phyloP scores from a whole-genome alignment of 2,329 filamentous ascomycete genomes.

The Pseudocercospora fuligena region DNA sequence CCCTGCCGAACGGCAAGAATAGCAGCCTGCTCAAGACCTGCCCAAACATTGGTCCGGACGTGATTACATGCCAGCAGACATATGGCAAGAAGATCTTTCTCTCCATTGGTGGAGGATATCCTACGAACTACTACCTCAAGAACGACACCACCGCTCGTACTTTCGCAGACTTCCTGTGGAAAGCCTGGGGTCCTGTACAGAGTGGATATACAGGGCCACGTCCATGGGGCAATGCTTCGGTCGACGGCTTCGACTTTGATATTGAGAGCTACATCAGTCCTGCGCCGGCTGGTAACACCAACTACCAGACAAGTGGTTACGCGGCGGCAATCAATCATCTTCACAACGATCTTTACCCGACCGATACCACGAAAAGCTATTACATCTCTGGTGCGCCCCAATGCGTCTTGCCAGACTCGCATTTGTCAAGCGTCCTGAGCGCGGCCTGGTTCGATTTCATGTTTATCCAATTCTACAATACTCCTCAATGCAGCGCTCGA shows the following conservation, averaged over 20 bases:
- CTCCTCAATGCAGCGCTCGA: constrained; percentile 54
- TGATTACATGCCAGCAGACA: constrained; percentile 49
- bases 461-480: constrained; percentile 55
- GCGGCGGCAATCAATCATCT: constrained; percentile 55
- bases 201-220: constrained; percentile 40
- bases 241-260: constrained; percentile 61
- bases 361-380: constrained; percentile 46
- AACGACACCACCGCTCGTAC: constrained; percentile 46
- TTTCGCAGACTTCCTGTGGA: constrained; percentile 53
- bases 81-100: constrained; percentile 53
- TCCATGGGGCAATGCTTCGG: constrained; percentile 54
- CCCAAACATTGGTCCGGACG: constrained; percentile 45
- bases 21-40: constrained; percentile 21
- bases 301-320: constrained; percentile 43
- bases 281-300: constrained; percentile 31
- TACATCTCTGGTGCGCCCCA: constrained; percentile 57
- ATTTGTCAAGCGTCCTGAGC: constrained; percentile 45
- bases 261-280: constrained; percentile 46
- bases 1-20: constrained; percentile 23
- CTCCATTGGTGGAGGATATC: constrained; percentile 50
- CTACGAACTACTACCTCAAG: constrained; percentile 50
- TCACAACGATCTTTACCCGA: constrained; percentile 46
- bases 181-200: constrained; percentile 47
- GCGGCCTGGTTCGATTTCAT: constrained; percentile 51
- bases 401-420: constrained; percentile 52